Conservation (phyloP, 2,329 filamentous ascomycete genomes). For the Thermomyces lanuginosus region DNA sequence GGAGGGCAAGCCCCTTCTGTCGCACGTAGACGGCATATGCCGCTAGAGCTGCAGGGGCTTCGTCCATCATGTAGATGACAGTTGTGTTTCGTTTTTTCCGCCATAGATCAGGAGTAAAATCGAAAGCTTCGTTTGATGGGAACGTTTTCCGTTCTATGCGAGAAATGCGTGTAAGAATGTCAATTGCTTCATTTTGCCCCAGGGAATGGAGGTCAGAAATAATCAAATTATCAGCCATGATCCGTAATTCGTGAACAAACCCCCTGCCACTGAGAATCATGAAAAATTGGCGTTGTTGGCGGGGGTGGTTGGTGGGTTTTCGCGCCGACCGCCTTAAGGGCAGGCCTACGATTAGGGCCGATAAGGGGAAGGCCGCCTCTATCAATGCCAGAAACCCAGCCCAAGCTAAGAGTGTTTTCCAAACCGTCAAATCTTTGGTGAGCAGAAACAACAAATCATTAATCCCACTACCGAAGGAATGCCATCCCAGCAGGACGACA, state of each 20-base stretch:
- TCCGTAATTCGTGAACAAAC: no score
- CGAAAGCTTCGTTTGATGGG: slow-evolving; percentile 34
- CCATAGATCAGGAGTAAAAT: slow-evolving; percentile 31
- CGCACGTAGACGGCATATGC: slow-evolving; percentile 35
- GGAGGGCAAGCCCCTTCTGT: slow-evolving; percentile 28
- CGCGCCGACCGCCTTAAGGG: no score
- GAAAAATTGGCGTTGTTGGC: slow-evolving; percentile 5
- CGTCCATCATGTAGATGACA: slow-evolving; percentile 21
- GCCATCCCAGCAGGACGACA: slow-evolving; percentile 28
- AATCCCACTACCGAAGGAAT: no score
- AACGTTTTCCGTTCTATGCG: slow-evolving; percentile 36
- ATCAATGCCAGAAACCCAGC: no score
- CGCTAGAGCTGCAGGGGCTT: slow-evolving; percentile 14
- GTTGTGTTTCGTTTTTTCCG: slow-evolving; percentile 34
- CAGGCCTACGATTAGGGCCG: no score
- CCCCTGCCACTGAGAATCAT: no score
- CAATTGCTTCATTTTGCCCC: slow-evolving; percentile 17
- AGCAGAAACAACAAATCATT: no score
- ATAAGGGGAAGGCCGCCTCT: no score
- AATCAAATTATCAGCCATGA: slow-evolving; percentile 13
- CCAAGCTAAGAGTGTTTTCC: no score
- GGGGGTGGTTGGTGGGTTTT: no score
- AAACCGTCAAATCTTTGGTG: no score
- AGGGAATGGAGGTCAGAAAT: slow-evolving; percentile 25
- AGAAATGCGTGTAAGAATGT: slow-evolving; percentile 20